Conservation (phyloP, 2,329 filamentous ascomycete species). For the Beauveria asiatica region DNA sequence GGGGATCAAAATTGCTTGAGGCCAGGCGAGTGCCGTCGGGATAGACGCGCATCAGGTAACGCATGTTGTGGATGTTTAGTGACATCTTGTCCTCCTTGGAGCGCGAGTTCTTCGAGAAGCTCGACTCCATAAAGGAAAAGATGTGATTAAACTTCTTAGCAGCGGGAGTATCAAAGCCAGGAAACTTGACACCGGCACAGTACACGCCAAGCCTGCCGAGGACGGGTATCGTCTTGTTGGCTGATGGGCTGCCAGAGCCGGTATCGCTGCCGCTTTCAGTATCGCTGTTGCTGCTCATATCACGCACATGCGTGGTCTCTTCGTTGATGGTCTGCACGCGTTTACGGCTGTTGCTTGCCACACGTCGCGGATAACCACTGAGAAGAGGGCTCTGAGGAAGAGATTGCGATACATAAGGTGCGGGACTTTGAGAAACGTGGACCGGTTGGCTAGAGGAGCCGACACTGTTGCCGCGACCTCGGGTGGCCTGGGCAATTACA, state of each 20-base stretch:
- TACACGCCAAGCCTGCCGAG: constrained; percentile 81
- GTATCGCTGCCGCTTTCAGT: constrained; percentile 62
- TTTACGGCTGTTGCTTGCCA: constrained; percentile 35
- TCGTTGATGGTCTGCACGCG: constrained; percentile 51
- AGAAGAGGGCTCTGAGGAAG: constrained; percentile 47
- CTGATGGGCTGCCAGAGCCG: constrained; percentile 45
- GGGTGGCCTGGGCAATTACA: constrained; percentile 29
- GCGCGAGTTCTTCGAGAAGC: constrained; percentile 73
- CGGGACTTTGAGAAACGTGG: constrained; percentile 47
- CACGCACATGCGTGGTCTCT: constrained; percentile 43
- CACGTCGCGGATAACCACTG: constrained; percentile 39
- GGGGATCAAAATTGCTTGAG: constrained; percentile 90
- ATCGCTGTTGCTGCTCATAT: constrained; percentile 64
- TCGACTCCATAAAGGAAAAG: constrained; percentile 87
- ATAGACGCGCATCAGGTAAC: constrained; percentile 88
- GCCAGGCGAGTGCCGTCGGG: constrained; percentile 72
- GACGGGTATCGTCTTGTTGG: constrained; percentile 78
- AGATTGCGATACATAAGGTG: constrained; percentile 39
- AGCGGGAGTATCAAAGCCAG: constrained; percentile 66
- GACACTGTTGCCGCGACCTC: constrained; percentile 59
- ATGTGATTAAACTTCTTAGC: constrained; percentile 90
- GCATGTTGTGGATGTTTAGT: constrained; percentile 83
- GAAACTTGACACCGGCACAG: constrained; percentile 68
- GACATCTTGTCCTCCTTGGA: constrained; percentile 67
- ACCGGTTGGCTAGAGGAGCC: constrained; percentile 55